Conservation (phyloP, 78 protist genomes). For the Dictyostelium intermedium region DNA sequence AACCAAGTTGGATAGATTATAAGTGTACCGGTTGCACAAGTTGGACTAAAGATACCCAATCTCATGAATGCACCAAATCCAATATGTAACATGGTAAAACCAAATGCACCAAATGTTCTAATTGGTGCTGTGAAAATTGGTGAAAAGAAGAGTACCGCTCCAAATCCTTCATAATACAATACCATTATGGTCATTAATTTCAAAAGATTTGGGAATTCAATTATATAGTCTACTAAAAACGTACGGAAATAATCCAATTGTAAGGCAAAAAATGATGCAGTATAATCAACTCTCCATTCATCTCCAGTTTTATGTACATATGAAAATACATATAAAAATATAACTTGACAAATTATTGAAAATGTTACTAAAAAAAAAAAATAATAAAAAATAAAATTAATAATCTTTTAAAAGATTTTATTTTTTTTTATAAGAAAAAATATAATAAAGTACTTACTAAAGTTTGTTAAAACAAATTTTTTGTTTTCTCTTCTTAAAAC, state of each 20-base stretch:
- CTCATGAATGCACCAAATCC: slow-evolving; percentile 58
- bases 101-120: slow-evolving; percentile 48
- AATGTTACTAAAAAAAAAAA: slow-evolving; percentile 11
- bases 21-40: slow-evolving; percentile 30
- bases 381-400: neutral
- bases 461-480: neutral
- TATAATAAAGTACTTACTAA: neutral
- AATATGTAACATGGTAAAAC: slow-evolving; percentile 49
- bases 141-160: neutral
- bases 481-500: slow-evolving; percentile 18
- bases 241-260: slow-evolving; percentile 70
- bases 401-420: too few species aligned
- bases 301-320: slow-evolving; percentile 75
- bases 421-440: neutral
- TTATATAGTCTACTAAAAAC: slow-evolving; percentile 10
- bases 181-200: slow-evolving; percentile 14
- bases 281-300: slow-evolving; percentile 73
- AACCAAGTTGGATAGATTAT: slow-evolving; percentile 41
- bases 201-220: slow-evolving; percentile 28
- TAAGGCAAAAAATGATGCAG: slow-evolving; percentile 54
- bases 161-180: slow-evolving; percentile 66
- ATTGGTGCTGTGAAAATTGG: slow-evolving; percentile 41
- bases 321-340: slow-evolving; percentile 60
- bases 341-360: slow-evolving; percentile 46
- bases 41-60: slow-evolving; percentile 68